These are phyloP conservation scores for Moniliella sp. DNA, from an alignment of 1,284 basidiomycete species.

Conservation along the genomic window DNA sequence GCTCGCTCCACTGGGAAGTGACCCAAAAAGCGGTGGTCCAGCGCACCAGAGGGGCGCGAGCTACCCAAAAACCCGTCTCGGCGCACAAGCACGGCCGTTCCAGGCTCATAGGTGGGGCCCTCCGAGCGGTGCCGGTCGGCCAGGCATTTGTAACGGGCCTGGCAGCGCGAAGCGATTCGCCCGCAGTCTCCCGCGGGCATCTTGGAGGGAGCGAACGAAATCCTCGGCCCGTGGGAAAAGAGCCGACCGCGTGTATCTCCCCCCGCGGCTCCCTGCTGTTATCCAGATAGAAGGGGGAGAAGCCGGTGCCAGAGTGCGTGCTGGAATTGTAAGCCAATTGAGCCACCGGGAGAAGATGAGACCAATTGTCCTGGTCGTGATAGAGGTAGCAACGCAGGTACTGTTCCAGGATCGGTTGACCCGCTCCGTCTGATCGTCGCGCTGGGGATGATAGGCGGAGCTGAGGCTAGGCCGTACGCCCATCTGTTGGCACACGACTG, in stretches of 20 bases:
- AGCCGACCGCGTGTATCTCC: background rate
- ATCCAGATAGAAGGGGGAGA: constrained; percentile 2
- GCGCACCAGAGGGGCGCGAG: background rate
- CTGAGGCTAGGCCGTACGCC: constrained; percentile 7
- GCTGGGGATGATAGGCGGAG: constrained; percentile 32
- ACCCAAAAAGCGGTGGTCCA: constrained; percentile 2
- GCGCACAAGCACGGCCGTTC: background rate
- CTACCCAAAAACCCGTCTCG: background rate
- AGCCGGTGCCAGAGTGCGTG: background rate
- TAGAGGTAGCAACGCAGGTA: constrained; percentile 14
- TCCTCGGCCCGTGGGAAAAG: background rate
- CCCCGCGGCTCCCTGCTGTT: constrained; percentile 1
- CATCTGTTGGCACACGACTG: constrained; percentile 10
- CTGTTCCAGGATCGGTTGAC: constrained; percentile 35
- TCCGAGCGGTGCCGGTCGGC: background rate
- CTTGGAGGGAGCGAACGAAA: background rate
- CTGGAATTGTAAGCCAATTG: constrained; percentile 3
- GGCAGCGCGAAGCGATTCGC: background rate
- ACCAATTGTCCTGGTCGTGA: constrained; percentile 7
- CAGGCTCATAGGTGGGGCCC: background rate
- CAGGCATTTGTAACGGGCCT: background rate
- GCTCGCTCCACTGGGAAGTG: constrained; percentile 1
- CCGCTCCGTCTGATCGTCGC: constrained; percentile 38
- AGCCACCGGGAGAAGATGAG: constrained; percentile 1
- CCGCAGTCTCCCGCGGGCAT: background rate